Evolutionary conservation across 2,329 filamentous ascomycete species (phyloP).

Genomic region (Cordyceps tenuipes): DNA sequence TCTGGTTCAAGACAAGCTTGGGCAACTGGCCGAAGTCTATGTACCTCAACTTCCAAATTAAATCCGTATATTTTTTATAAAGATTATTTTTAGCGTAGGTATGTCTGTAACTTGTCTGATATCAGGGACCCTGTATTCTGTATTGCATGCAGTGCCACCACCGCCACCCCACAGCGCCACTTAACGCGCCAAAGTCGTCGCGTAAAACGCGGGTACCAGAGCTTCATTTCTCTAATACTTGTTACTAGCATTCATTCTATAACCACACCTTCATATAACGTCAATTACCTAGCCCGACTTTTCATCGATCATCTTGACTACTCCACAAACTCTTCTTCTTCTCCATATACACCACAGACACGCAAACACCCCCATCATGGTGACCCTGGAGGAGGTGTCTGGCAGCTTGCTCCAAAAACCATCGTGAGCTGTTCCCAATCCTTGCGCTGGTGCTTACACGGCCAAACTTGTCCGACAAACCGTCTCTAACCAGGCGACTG

Average conservation of each 20-base stretch:
- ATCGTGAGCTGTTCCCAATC: slow-evolving; percentile 30
- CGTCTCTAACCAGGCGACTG: neutral
- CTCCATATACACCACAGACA: slow-evolving; percentile 1
- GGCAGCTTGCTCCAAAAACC: slow-evolving; percentile 39
- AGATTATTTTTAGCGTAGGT: too few species aligned
- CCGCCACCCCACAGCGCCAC: neutral
- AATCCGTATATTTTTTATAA: too few species aligned
- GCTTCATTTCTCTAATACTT: neutral
- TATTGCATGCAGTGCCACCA: neutral
- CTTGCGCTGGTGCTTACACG: neutral
- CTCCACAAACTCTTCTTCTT: neutral
- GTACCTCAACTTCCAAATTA: too few species aligned
- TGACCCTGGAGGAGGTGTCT: slow-evolving; percentile 34
- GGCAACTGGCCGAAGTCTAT: too few species aligned
- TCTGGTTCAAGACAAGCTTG: too few species aligned
- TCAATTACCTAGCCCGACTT: neutral
- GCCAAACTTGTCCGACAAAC: neutral
- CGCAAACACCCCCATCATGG: slow-evolving; percentile 26
- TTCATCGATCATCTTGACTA: accelerated
- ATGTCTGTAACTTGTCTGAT: neutral
- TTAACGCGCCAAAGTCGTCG: slow-evolving; percentile 10
- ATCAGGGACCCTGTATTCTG: too few species aligned
- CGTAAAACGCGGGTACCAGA: slow-evolving; percentile 11
- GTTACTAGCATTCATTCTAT: neutral
- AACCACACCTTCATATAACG: neutral